Evolutionary conservation across 1,139 yeast species (phyloP).

Genomic region (Arxiozyma heterogenica): DNA sequence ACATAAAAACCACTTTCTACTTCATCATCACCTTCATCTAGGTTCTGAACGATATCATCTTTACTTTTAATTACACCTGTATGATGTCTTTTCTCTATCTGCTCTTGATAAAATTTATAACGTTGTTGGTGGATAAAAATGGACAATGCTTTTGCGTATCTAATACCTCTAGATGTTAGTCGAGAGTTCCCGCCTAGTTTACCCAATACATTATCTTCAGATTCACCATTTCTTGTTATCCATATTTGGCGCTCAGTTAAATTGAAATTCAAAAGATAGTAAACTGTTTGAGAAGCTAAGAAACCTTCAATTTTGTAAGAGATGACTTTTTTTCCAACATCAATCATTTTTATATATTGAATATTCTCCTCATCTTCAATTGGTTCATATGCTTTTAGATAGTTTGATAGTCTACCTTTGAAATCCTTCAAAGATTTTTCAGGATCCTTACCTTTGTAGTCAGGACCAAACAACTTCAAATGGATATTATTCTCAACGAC

Average conservation of each 20-base stretch:
- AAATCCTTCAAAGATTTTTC: constrained; percentile 73
- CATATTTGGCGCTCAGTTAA: constrained; percentile 86
- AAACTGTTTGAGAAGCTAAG: constrained; percentile 86
- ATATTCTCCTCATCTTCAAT: constrained; percentile 71
- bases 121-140: constrained; percentile 69
- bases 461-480: constrained; percentile 87
- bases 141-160: constrained; percentile 62
- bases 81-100: constrained; percentile 24
- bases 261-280: constrained; percentile 82
- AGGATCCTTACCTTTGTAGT: constrained; percentile 79
- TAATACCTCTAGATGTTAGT: constrained; percentile 68
- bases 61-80: constrained; percentile 3
- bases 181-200: constrained; percentile 88
- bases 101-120: constrained; percentile 48
- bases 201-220: constrained; percentile 74
- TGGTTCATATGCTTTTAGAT: constrained; percentile 84
- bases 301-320: constrained; percentile 89
- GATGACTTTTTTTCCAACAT: constrained; percentile 89
- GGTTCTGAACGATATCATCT: constrained; percentile 10
- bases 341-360: constrained; percentile 90
- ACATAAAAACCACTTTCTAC: constrained; percentile 49
- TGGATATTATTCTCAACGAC: constrained; percentile 76
- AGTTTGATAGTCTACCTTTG: constrained; percentile 69
- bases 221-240: constrained; percentile 93
- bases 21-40: constrained; percentile 17